Evolutionary conservation across 306 rosid species (phyloP).

Genomic region (Pyrus bretschneideri): DNA sequence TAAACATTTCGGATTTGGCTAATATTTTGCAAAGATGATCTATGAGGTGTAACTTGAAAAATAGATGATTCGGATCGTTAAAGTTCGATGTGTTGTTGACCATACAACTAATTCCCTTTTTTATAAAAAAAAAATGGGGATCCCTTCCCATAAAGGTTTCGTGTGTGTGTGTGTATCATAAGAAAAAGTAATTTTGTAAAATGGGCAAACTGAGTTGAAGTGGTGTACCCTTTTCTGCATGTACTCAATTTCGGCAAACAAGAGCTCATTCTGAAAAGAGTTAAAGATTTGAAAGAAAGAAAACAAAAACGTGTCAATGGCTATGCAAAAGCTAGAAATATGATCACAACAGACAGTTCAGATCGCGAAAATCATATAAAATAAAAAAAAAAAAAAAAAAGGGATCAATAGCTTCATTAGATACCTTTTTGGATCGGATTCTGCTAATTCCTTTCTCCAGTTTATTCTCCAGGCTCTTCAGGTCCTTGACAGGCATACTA

Average conservation of each 20-base stretch:
- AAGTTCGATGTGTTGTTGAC: no score
- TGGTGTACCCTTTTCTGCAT: conserved; percentile 69
- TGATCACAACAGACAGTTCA: neutral
- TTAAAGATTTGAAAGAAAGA: neutral
- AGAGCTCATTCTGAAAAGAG: conserved; percentile 64
- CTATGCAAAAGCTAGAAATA: conserved; percentile 1
- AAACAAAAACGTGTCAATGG: conserved; percentile 14
- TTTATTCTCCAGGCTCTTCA: conserved; percentile 52
- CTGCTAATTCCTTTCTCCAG: conserved; percentile 71
- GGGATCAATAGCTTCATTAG: no score
- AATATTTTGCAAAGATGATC: no score
- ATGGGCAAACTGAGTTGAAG: neutral
- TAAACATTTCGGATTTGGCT: no score
- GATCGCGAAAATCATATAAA: neutral
- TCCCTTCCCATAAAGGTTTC: no score
- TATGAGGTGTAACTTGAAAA: no score
- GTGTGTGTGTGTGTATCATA: no score
- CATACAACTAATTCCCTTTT: no score
- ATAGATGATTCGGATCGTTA: no score
- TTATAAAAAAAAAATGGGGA: no score
- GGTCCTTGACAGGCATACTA: conserved; percentile 39
- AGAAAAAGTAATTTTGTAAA: neutral
- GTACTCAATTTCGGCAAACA: conserved; percentile 83
- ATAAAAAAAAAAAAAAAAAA: neutral
- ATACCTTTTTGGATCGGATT: conserved; percentile 83